Conservation (phyloP, 257 asterid genomes). For the Striga asiatica region DNA sequence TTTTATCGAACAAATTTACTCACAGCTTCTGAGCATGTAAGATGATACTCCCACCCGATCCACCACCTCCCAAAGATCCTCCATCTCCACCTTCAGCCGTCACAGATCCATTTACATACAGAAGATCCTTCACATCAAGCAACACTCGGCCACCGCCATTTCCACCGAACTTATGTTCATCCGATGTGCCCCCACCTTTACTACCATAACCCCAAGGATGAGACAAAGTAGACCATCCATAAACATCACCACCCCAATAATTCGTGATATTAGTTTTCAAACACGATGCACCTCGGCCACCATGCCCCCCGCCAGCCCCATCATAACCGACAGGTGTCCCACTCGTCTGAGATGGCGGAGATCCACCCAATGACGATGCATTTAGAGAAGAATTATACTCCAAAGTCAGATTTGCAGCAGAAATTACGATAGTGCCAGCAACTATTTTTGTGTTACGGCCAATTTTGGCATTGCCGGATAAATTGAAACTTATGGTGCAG, state of each 20-base stretch:
- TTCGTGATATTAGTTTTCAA: constrained; percentile 52
- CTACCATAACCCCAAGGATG: constrained; percentile 86
- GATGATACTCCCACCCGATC: constrained; percentile 89
- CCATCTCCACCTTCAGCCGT: constrained; percentile 94
- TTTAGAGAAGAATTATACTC: constrained; percentile 61
- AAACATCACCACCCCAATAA: constrained; percentile 97
- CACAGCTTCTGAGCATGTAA: constrained; percentile 72
- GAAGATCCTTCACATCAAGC: constrained; percentile 49
- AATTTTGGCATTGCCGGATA: constrained; percentile 68
- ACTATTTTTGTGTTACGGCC: constrained; percentile 60
- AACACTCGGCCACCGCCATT: constrained; percentile 83
- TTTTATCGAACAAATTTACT: constrained; percentile 26
- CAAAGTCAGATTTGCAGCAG: constrained; percentile 50
- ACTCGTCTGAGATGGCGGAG: constrained; percentile 86
- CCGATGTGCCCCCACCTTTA: constrained; percentile 77
- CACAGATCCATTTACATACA: constrained; percentile 74
- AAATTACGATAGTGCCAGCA: constrained; percentile 66
- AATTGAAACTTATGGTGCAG: constrained; percentile 63
- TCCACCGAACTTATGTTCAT: constrained; percentile 64
- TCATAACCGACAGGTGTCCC: constrained; percentile 92
- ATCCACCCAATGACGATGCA: constrained; percentile 74
- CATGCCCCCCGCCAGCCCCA: constrained; percentile 98
- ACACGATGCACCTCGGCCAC: constrained; percentile 98
- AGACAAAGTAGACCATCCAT: constrained; percentile 73
- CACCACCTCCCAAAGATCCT: constrained; percentile 85